Percentiles rank a stretch among this genome's conserved stretches.
These are phyloP conservation scores for Collybia sordida DNA, from an alignment of 768 basidiomycete species.

Conservation along the genomic window DNA sequence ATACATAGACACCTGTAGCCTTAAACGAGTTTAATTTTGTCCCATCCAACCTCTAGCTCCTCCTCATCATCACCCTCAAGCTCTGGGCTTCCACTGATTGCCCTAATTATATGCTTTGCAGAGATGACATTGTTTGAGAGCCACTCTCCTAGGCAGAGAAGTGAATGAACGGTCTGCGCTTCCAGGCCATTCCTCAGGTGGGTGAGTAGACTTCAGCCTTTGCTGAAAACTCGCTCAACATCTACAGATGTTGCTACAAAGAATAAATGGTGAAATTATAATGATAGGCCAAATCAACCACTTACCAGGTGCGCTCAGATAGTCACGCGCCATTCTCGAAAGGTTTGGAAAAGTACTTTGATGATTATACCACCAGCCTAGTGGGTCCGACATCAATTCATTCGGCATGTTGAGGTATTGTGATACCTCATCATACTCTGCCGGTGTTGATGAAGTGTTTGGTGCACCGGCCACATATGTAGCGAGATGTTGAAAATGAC, in stretches of 20 bases:
- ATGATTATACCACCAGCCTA: slow-evolving; percentile 29
- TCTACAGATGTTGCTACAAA: slow-evolving; percentile 7
- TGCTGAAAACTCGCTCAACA: slow-evolving; percentile 8
- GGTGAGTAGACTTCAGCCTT: slow-evolving; percentile 3
- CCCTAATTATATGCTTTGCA: too few relatives aligned
- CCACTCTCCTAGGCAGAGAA: slow-evolving; percentile 37
- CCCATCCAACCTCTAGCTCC: too few relatives aligned
- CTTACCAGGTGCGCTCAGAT: slow-evolving; percentile 23
- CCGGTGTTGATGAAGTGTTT: too few relatives aligned
- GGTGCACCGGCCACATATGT: too few relatives aligned
- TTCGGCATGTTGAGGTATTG: slow-evolving; percentile 25
- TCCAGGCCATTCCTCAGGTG: slow-evolving; percentile 1
- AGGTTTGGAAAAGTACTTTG: slow-evolving; percentile 22
- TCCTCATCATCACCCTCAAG: too few relatives aligned
- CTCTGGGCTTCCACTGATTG: too few relatives aligned
- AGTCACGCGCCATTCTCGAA: slow-evolving; percentile 29
- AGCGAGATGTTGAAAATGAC: slow-evolving; percentile 16
- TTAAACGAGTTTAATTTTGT: too few relatives aligned
- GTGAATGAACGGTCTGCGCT: slow-evolving; percentile 20
- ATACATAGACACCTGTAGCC: too few relatives aligned
- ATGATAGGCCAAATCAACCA: neutral
- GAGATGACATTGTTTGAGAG: too few relatives aligned
- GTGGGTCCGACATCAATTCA: slow-evolving; percentile 20
- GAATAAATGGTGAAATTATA: neutral
- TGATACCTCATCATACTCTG: slow-evolving; percentile 28